phyloP scores from a whole-genome alignment of 1,139 yeast species.

The Suhomyces bribrorum region DNA sequence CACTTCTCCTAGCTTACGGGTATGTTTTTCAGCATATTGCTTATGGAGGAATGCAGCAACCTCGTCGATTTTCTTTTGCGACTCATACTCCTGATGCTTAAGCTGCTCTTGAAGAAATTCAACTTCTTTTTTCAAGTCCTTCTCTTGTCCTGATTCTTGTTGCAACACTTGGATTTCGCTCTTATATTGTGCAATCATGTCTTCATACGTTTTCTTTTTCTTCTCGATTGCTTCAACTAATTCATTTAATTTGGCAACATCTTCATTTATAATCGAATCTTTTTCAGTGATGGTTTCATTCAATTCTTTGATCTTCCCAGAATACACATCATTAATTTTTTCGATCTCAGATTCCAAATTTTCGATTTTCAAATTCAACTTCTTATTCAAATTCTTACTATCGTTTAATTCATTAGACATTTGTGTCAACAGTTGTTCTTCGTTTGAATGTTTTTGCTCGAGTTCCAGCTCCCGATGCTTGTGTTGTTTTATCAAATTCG shows the following conservation, averaged over 20 bases:
- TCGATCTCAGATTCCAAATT: constrained; percentile 15
- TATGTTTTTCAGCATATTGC: constrained; percentile 28
- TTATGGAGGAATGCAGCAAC: constrained; percentile 27
- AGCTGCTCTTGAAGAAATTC: constrained; percentile 17
- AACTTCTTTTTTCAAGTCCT: constrained; percentile 13
- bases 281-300: constrained; percentile 18
- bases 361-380: constrained; percentile 13
- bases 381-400: constrained; percentile 10
- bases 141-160: constrained; percentile 10
- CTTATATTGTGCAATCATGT: constrained; percentile 14
- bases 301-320: constrained; percentile 8
- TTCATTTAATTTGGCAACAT: constrained; percentile 23
- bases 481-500: constrained; percentile 16
- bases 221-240: constrained; percentile 21
- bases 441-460: constrained; percentile 4
- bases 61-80: constrained; percentile 24
- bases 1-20: constrained; percentile 19
- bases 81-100: constrained; percentile 19
- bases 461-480: constrained; percentile 8
- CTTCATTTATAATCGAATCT: constrained; percentile 24
- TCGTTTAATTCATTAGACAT: constrained; percentile 12
- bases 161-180: constrained; percentile 18
- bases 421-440: constrained; percentile 2
- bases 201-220: constrained; percentile 16
- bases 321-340: constrained; percentile 2